phyloP scores from a whole-genome alignment of 2,329 filamentous ascomycete genomes.

The Trichoderma simmonsii region DNA sequence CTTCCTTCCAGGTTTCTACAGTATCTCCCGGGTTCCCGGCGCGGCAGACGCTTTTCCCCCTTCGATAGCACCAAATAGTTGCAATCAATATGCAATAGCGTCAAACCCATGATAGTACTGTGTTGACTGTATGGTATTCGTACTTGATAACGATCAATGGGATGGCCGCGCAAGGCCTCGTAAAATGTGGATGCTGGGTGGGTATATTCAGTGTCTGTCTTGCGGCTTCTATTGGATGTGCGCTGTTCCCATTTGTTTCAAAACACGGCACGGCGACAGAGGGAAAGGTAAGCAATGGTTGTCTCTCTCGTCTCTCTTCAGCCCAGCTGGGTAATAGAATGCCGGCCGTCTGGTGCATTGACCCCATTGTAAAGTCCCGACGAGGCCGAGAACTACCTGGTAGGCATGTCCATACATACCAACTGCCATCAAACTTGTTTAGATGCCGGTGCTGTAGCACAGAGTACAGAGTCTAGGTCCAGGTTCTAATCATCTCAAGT shows the following conservation, averaged over 20 bases:
- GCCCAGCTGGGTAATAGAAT: neutral
- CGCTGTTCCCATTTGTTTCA: neutral
- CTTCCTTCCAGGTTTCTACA: neutral
- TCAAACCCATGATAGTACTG: neutral
- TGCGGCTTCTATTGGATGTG: neutral
- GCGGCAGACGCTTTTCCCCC: neutral
- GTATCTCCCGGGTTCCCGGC: neutral
- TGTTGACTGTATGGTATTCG: too few species aligned
- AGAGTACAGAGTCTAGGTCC: neutral
- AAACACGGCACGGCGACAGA: neutral
- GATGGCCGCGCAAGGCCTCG: neutral
- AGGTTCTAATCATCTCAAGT: neutral
- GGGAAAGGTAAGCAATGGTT: neutral
- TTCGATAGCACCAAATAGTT: neutral
- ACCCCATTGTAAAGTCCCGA: neutral
- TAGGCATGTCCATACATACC: neutral
- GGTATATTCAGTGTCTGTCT: neutral
- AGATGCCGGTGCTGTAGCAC: neutral
- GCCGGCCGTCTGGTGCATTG: neutral
- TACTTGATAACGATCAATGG: neutral
- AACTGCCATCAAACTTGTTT: neutral
- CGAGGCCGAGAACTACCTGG: neutral
- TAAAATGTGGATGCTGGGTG: slow-evolving; percentile 3
- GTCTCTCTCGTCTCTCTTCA: neutral
- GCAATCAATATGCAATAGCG: neutral